Evolutionary conservation across 176 grass and related monocot genomes (phyloP).

Genomic region (Musa beccarii): DNA sequence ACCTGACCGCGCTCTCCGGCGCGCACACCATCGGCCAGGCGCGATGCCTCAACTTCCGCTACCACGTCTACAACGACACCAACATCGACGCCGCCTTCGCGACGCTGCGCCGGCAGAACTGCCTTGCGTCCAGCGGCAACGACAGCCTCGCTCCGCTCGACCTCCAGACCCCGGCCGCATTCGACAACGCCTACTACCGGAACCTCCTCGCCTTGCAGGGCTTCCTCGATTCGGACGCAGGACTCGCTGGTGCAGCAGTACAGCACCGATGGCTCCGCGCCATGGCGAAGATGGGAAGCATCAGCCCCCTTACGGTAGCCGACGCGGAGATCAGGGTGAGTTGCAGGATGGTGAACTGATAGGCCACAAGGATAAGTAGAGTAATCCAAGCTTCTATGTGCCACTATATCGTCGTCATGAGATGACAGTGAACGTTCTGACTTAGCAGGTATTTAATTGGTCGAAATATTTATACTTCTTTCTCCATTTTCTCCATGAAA

Average conservation of each 20-base stretch:
- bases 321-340: not conserved
- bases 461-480: too few species aligned
- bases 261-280: not conserved
- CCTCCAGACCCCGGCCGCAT: not conserved
- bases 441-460: too few species aligned
- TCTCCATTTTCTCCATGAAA: too few species aligned
- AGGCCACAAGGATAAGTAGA: too few species aligned
- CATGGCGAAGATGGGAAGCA: not conserved
- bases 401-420: too few species aligned
- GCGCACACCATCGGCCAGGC: not conserved
- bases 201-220: not conserved
- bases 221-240: not conserved
- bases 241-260: constrained; percentile 7
- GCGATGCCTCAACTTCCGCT: not conserved
- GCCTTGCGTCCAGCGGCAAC: not conserved
- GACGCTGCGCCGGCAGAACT: not conserved
- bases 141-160: not conserved
- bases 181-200: not conserved
- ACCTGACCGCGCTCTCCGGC: not conserved
- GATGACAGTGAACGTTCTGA: too few species aligned
- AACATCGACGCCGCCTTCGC: not conserved
- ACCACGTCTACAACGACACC: not conserved
- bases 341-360: not conserved
- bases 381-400: too few species aligned
- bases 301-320: not conserved